A percentile compares a stretch with the other conserved stretches of the same genome.
Evolutionary conservation across 352 stramenopile species (phyloP).

Genomic region (Phytophthora citrophthora): DNA sequence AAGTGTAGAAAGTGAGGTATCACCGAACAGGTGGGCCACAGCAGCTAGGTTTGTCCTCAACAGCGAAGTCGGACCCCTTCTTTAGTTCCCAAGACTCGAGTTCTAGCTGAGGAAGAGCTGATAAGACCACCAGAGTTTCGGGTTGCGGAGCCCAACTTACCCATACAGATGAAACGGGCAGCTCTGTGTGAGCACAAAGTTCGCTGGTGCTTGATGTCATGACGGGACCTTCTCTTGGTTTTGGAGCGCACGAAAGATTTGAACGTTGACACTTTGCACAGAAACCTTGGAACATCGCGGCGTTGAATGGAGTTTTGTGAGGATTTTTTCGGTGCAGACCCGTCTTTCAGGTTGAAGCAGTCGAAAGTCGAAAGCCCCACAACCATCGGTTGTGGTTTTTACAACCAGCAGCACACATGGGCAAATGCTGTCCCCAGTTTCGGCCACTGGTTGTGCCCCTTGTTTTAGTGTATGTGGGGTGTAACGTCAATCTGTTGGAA

Average conservation of each 20-base stretch:
- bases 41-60: neutral
- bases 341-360: slow-evolving; percentile 1
- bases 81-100: neutral
- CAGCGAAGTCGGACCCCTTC: neutral
- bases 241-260: slow-evolving; percentile 18
- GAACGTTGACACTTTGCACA: slow-evolving; percentile 6
- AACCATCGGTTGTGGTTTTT: too few relatives aligned
- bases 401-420: too few relatives aligned
- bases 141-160: slow-evolving; percentile 11
- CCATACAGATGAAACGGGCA: slow-evolving; percentile 7
- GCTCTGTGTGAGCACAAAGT: too few relatives aligned
- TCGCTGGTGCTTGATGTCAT: slow-evolving; percentile 2
- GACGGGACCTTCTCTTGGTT: neutral
- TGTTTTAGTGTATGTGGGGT: too few relatives aligned
- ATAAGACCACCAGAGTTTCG: slow-evolving; percentile 6
- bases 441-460: too few relatives aligned
- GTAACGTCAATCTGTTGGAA: too few relatives aligned
- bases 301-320: slow-evolving; percentile 1
- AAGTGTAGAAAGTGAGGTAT: neutral
- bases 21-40: neutral
- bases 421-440: too few relatives aligned
- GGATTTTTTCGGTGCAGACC: slow-evolving; percentile 12
- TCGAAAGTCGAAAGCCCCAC: too few relatives aligned
- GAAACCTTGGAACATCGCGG: slow-evolving; percentile 5
- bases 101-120: neutral